Percentiles rank a stretch among this genome's conserved stretches.
Evolutionary conservation across 192 early-diverging fungal genomes (phyloP).

Genomic region (Backusella morwellensis): DNA sequence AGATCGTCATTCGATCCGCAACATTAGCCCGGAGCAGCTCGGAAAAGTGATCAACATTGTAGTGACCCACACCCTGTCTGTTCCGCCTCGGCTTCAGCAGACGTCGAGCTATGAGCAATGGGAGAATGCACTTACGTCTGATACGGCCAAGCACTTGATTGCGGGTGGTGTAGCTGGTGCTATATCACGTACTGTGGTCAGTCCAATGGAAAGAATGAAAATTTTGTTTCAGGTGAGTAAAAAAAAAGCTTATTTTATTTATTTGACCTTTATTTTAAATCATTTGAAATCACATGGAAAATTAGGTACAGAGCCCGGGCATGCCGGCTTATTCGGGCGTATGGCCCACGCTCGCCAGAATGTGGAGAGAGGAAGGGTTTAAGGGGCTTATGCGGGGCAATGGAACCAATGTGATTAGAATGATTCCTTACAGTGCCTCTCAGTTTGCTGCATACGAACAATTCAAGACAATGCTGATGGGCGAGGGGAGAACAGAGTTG

Average conservation of each 20-base stretch:
- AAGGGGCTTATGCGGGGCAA: slow-evolving; percentile 76
- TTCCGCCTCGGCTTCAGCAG: background rate
- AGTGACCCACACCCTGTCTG: slow-evolving; percentile 13
- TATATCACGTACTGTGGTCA: slow-evolving; percentile 76
- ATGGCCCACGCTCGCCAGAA: slow-evolving; percentile 66
- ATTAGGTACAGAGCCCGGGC: slow-evolving; percentile 57
- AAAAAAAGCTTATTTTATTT: background rate
- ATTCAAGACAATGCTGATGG: slow-evolving; percentile 69
- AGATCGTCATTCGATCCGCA: slow-evolving; percentile 12
- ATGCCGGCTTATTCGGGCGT: slow-evolving; percentile 67
- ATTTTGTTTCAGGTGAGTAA: slow-evolving; percentile 75
- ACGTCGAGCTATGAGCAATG: slow-evolving; percentile 8
- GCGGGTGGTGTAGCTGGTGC: slow-evolving; percentile 79
- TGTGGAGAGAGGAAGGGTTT: slow-evolving; percentile 77
- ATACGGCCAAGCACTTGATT: slow-evolving; percentile 71
- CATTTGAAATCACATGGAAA: slow-evolving; percentile 18
- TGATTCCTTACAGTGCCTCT: slow-evolving; percentile 78
- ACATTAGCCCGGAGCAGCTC: slow-evolving; percentile 20
- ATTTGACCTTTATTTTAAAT: background rate
- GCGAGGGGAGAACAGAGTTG: slow-evolving; percentile 63
- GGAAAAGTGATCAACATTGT: slow-evolving; percentile 19
- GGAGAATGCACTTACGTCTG: slow-evolving; percentile 39
- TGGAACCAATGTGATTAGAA: slow-evolving; percentile 82
- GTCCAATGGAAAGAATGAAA: slow-evolving; percentile 82
- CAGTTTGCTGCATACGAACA: slow-evolving; percentile 85